Percentiles rank a stretch among this genome's conserved stretches.
These are phyloP conservation scores for Zoysia matrella DNA, from an alignment of 202 grass and related monocot genomes.

Conservation along the genomic window DNA sequence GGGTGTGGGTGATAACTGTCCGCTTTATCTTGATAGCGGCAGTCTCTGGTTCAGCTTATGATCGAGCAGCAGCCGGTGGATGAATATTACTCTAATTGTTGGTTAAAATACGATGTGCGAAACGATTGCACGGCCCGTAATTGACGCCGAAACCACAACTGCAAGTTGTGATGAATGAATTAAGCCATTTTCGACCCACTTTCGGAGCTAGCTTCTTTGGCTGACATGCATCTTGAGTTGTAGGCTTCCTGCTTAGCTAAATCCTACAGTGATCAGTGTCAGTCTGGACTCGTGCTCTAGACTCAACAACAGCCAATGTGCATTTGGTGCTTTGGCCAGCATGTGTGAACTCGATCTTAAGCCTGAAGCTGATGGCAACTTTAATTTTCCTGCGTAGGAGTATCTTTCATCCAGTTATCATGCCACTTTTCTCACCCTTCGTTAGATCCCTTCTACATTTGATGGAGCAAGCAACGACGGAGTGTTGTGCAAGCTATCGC, in stretches of 20 bases:
- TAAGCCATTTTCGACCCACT: background rate
- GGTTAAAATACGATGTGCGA: background rate
- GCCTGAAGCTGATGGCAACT: slow-evolving; percentile 25
- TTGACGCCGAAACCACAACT: background rate
- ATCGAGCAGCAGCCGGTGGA: background rate
- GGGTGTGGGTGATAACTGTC: slow-evolving; percentile 20
- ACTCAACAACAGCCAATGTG: background rate
- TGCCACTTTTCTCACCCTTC: background rate
- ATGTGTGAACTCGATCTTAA: background rate
- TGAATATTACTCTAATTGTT: background rate
- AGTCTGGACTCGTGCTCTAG: background rate
- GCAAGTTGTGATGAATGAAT: background rate
- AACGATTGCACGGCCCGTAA: background rate
- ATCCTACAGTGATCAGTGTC: background rate
- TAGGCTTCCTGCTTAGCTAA: background rate
- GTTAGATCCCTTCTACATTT: slow-evolving; percentile 26
- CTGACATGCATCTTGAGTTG: background rate
- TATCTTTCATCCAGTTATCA: slow-evolving; percentile 19
- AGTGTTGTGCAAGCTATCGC: slow-evolving; percentile 21
- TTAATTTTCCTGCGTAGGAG: background rate
- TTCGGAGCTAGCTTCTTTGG: background rate
- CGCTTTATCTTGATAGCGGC: slow-evolving; percentile 40
- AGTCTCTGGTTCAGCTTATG: slow-evolving; percentile 14
- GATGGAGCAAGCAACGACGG: background rate
- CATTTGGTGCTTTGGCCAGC: background rate